A percentile compares a stretch with the other conserved stretches of the same genome.
Evolutionary conservation across 306 rosid genomes (phyloP).

Genomic region (Cucumis melo): DNA sequence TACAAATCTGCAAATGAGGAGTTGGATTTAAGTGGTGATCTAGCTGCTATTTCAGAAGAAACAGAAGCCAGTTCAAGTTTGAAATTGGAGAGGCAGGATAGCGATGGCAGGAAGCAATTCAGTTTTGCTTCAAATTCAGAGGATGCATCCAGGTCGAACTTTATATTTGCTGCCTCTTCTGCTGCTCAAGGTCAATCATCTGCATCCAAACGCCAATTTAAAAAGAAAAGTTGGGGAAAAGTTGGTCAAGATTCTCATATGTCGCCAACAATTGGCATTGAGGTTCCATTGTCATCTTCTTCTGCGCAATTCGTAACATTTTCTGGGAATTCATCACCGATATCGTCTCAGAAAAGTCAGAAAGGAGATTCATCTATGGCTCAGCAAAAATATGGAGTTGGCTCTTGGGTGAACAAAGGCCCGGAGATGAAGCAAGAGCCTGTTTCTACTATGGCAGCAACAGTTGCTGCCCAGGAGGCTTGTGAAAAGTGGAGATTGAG

Average conservation of each 20-base stretch:
- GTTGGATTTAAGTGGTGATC: constrained; percentile 36
- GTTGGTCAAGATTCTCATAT: constrained; percentile 39
- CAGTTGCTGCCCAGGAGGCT: constrained; percentile 57
- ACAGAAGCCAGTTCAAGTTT: constrained; percentile 30
- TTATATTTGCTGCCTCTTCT: constrained; percentile 73
- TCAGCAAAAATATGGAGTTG: constrained; percentile 24
- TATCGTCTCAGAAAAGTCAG: constrained; percentile 25
- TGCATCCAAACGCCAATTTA: constrained; percentile 43
- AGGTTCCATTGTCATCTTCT: constrained; percentile 51
- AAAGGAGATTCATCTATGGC: constrained; percentile 30
- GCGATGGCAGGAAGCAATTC: constrained; percentile 21
- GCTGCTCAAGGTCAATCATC: constrained; percentile 40
- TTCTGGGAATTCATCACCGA: constrained; percentile 42
- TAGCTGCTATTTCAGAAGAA: constrained; percentile 23
- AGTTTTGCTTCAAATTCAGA: constrained; percentile 36
- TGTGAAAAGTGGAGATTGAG: constrained; percentile 93
- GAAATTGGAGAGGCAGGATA: constrained; percentile 24
- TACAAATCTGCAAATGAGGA: constrained; percentile 66
- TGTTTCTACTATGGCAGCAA: constrained; percentile 29
- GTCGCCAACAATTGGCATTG: constrained; percentile 24
- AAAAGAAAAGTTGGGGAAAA: constrained; percentile 49
- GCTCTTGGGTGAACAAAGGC: constrained; percentile 24
- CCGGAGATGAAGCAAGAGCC: constrained; percentile 32
- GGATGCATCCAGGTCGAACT: constrained; percentile 34
- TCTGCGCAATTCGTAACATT: constrained; percentile 30